Evolutionary conservation across 441 rosid species (phyloP).

Genomic region (Gossypium aridum): DNA sequence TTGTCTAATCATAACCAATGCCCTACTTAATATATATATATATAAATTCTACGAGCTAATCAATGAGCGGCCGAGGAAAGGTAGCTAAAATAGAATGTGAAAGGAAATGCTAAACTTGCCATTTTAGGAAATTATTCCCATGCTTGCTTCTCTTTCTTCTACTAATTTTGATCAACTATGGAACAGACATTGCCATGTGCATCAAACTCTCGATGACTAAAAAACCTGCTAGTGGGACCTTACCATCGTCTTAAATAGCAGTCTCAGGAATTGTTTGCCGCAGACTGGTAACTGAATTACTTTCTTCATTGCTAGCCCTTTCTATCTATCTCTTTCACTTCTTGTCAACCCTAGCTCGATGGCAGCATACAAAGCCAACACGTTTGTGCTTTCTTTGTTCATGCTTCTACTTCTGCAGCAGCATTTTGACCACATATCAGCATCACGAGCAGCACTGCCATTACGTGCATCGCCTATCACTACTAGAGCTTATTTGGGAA

Average conservation of each 20-base stretch:
- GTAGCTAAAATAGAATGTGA: conserved; percentile 1
- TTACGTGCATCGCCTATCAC: conserved; percentile 16
- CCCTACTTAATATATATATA: conserved; percentile 15
- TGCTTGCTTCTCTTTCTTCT: conserved; percentile 8
- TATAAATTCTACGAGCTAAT: neutral
- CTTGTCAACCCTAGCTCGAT: neutral
- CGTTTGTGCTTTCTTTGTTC: conserved; percentile 8
- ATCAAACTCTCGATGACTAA: conserved; percentile 7
- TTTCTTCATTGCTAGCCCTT: neutral
- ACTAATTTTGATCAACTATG: conserved; percentile 9
- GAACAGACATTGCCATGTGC: conserved; percentile 19
- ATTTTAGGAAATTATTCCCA: conserved; percentile 37
- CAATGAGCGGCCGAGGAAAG: conserved; percentile 24
- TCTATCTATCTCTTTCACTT: neutral
- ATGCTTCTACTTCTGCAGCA: conserved; percentile 19
- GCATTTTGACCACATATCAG: conserved; percentile 13
- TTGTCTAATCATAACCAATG: conserved; percentile 32
- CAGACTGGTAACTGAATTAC: neutral
- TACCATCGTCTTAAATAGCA: conserved; percentile 27
- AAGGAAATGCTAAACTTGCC: conserved; percentile 13
- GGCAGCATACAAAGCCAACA: conserved; percentile 21
- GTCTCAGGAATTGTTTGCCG: neutral
- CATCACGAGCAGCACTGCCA: conserved; percentile 18
- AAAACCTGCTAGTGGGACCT: conserved; percentile 13
- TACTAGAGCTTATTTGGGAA: neutral